Base-by-base conservation (phyloP, 768 basidiomycete species). In the Lactarius hatsudake region DNA sequence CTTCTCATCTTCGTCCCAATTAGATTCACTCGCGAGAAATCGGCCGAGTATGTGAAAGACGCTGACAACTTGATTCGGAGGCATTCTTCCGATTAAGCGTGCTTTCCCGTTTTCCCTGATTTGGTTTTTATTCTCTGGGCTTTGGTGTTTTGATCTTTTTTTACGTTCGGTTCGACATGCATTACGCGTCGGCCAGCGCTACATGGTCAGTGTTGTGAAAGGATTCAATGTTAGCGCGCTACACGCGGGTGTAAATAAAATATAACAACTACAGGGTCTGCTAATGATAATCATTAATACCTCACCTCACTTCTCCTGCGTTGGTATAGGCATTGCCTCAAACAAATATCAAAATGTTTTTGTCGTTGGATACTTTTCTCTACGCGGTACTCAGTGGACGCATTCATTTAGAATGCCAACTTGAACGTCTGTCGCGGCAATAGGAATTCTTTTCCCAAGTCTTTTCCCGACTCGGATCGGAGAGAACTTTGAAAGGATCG, bases 31-130 rank as follows among this genome's bases (percentile, higher is more conserved):
- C 58, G 60, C 55, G 62, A 69, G 53, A 57, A 17, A 45, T 61
- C 68, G 20, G 48, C 63, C 32, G 56, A 71, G 36, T 68, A 66
- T 36, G 71, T 68, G 55, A 55, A 59, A 17, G 62, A 66, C 42
- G 56, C 36, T 32, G 58, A 68, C 28, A 60, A 53, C 48, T 57
- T 43, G 43, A 66, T 71, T 18, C 61, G 32, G 26, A 45, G 58
- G 53, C 62, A 68, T 36, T 26, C 67, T 23, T 26, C n/a, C 3
- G 23, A 64, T 4, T 28, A 55, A 40, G 66, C 51, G 40, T 28
- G 30, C 26, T 38, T 26, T 20, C 28, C 18, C 6, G 32, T 28
- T 61, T 28, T 40, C 13, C 38, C 13, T 40, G 38, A 40, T 15
- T 40, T 34, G 17, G 18, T 10, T 38, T 3, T 12, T 51, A n/a